Conservation (phyloP, 75 land plant genomes). For the Sequoia sempervirens region DNA sequence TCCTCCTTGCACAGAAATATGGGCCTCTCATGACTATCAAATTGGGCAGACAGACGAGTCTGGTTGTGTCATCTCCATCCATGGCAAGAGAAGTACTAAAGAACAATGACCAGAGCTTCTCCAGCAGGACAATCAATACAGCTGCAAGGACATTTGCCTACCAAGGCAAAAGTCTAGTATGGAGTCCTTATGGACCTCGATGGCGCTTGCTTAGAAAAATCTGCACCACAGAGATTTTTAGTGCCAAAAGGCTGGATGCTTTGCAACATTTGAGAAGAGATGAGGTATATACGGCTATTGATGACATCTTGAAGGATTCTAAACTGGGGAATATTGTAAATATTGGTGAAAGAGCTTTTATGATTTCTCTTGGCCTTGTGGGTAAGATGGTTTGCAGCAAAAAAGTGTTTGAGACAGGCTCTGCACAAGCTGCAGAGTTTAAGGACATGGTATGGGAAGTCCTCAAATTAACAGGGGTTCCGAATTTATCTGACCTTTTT, state of each 20-base stretch:
- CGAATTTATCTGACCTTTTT: conserved; percentile 4
- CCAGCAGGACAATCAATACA: background rate
- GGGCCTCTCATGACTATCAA: too few species aligned
- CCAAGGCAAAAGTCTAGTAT: background rate
- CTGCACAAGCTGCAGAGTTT: conserved; percentile 3
- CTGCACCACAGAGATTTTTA: conserved; percentile 6
- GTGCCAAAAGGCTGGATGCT: conserved; percentile 8
- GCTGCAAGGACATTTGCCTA: background rate
- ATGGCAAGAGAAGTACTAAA: conserved; percentile 9
- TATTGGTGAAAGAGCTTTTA: background rate
- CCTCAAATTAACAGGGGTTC: background rate
- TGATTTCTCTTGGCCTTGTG: background rate
- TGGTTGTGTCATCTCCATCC: conserved; percentile 5
- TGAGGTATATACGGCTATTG: background rate
- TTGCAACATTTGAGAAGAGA: conserved; percentile 7
- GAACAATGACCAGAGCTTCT: background rate
- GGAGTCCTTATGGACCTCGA: background rate
- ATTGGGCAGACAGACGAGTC: background rate
- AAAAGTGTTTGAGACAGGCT: background rate
- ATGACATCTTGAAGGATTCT: background rate
- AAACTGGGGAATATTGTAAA: background rate
- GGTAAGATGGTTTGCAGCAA: background rate
- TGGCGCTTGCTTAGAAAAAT: conserved; percentile 8
- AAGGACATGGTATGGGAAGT: conserved; percentile 1
- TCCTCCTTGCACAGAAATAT: too few species aligned